Base-by-base conservation (phyloP, 2,329 filamentous ascomycete species). In the Cadophora gregata region DNA sequence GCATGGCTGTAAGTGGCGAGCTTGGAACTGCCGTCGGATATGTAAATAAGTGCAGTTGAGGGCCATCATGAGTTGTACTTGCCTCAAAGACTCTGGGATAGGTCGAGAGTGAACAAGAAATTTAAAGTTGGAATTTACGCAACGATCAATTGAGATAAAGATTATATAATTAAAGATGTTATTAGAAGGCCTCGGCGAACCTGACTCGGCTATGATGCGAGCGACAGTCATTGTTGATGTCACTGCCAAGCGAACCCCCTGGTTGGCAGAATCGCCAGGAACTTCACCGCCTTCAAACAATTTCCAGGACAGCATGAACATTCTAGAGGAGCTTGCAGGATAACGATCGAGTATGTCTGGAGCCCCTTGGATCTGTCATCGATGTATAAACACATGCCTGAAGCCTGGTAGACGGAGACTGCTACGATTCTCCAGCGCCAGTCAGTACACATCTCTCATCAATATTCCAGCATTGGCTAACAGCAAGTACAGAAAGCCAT, bases 351-450 rank as follows among this genome's bases (percentile, higher is more conserved):
- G 62, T 70, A 78, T 78, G 76, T 77, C 75, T 67, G 69, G 72
- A 72, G 78, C 81, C 76, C 81, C 81, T 80, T 86, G 83, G 84
- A 79, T 85, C 71, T 86, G 82, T 76, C 81, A 82, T 73, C 79
- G 79, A 76, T 86, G 84, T 76, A 75, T 81, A 71, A 79, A 78
- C 65, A 67, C 70, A 70, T 70, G 64, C 45, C 59, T 72, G 38
- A 75, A 71, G 56, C 70, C 71, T 50, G 68, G 64, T 67, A 74
- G 69, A 62, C 65, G 69, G 59, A 64, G 68, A 55, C 47, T 74
- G n/a, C 45, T 81, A 51, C 80, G 82, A 42, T 79, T 78, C 71
- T 78, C 79, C 75, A 85, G 82, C 73, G 82, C 81, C 71, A 77
- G 82, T 84, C 75, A 67, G 75, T 70, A 31, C 47, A 71, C n/a